Percentiles rank a stretch among this genome's conserved stretches.
Evolutionary conservation across 768 basidiomycete species (phyloP).

Genomic region (Suillus tomentosus): DNA sequence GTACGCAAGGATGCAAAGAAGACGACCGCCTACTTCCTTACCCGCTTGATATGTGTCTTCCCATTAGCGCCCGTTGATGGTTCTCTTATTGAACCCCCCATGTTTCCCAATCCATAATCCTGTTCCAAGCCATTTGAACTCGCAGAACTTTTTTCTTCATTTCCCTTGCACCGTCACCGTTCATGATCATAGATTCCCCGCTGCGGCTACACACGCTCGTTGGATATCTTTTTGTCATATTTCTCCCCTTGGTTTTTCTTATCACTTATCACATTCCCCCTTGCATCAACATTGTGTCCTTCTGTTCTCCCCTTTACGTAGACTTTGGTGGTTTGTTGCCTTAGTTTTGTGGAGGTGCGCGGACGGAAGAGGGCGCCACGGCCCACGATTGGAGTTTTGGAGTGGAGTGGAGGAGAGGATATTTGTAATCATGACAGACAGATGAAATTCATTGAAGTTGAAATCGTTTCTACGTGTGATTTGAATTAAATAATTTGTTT

Average conservation of each 20-base stretch:
- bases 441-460: neutral
- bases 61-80: slow-evolving; percentile 38
- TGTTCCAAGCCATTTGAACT: slow-evolving; percentile 26
- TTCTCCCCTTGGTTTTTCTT: slow-evolving; percentile 22
- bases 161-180: slow-evolving; percentile 16
- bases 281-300: slow-evolving; percentile 48
- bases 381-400: slow-evolving; percentile 37
- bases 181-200: slow-evolving; percentile 17
- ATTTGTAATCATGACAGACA: slow-evolving; percentile 10
- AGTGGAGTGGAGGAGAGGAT: slow-evolving; percentile 20
- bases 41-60: slow-evolving; percentile 27
- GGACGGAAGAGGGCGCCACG: slow-evolving; percentile 76
- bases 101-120: slow-evolving; percentile 23
- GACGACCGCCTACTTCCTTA: slow-evolving; percentile 34
- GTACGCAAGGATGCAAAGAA: slow-evolving; percentile 19
- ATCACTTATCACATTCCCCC: slow-evolving; percentile 24
- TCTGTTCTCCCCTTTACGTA: slow-evolving; percentile 59
- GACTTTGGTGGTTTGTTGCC: slow-evolving; percentile 20
- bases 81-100: slow-evolving; percentile 28
- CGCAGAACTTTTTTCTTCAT: slow-evolving; percentile 10
- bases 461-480: too few relatives aligned
- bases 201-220: slow-evolving; percentile 23
- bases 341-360: slow-evolving; percentile 53
- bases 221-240: slow-evolving; percentile 18
- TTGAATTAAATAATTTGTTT: too few relatives aligned